Base-by-base conservation (phyloP, 1,284 basidiomycete genomes). In the Cutaneotrichosporon cyanovorans region DNA sequence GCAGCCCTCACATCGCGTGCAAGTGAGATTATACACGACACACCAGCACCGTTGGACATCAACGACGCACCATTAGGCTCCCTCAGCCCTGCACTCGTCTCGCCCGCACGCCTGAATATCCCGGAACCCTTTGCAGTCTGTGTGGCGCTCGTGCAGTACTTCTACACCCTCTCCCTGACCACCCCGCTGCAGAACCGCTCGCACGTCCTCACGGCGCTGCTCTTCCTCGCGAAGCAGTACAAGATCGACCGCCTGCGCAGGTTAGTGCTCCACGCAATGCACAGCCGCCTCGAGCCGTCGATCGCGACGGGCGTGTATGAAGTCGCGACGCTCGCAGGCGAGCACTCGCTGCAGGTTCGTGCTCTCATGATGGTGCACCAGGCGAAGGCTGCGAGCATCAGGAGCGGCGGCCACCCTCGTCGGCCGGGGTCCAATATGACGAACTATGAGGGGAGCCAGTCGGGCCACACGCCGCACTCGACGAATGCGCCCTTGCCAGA, bases 301-400 rank as follows among this genome's bases (percentile, higher is more conserved):
- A 87, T 84, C 8, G 87, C 86, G 12, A 85, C 92, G 9, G 87
- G 85, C 34, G 84, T 95, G 21, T 92, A 93, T 66, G 90, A 93
- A 65, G 87, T 93, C 6, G 89, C 91, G 5, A 90, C 89, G 2
- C 75, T 95, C 9, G 91, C 89, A 63, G 86, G 82, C 58, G 87
- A 85, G 67, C 80, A 87, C 56, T 85, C 84, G 60, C 73, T 96
- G 44, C 87, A 93, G 63, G 89, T 93, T 57, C 78, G 89, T 33
- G 85, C 85, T 6, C 68, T 87, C 45, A 84, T 83, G 60, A 80
- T 84, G 21, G 80, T 87, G 31, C 84, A 87, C 78, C 83, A 83
- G 65, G 50, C 53, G 20, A 60, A 61, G 45, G 44, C 18, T 21
- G 45, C 41, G 10, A 40, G 53, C 22, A 28, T 7, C 25, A 38